A percentile compares a stretch with the other conserved stretches of the same genome.
phyloP scores from a whole-genome alignment of 2,329 filamentous ascomycete genomes.

The Aspergillus ruber region DNA sequence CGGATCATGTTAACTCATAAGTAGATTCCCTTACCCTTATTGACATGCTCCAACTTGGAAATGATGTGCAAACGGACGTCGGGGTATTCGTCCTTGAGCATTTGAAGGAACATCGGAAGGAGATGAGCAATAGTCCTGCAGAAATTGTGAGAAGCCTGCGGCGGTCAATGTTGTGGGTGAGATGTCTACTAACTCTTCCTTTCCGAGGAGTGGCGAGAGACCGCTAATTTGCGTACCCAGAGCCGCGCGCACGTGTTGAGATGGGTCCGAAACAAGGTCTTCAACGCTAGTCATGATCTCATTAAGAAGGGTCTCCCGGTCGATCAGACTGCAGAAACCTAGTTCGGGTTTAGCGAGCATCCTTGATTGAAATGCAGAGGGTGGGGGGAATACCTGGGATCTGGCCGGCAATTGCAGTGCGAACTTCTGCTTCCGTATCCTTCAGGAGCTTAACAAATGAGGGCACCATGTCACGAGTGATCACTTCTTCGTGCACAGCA shows the following conservation, averaged over 20 bases:
- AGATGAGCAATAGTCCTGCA: constrained; percentile 87
- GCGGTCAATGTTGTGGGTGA: background rate
- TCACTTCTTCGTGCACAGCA: constrained; percentile 94
- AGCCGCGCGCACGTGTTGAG: constrained; percentile 92
- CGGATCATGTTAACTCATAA: background rate
- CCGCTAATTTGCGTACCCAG: constrained; percentile 96
- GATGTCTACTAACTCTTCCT: constrained; percentile 70
- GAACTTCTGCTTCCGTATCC: constrained; percentile 94
- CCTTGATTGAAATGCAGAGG: background rate
- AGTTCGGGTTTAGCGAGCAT: constrained; percentile 14
- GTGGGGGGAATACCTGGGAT: constrained; percentile 72
- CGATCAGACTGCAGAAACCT: constrained; percentile 89
- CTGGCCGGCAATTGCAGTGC: constrained; percentile 93
- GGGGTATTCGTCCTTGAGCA: constrained; percentile 99
- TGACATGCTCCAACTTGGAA: constrained; percentile 97
- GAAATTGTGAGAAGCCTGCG: constrained; percentile 13
- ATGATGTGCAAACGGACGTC: constrained; percentile 98
- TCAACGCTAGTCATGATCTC: constrained; percentile 97
- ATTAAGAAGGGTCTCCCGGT: constrained; percentile 79
- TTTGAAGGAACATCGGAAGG: constrained; percentile 96
- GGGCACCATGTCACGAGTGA: constrained; percentile 86
- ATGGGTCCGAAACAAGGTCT: constrained; percentile 90
- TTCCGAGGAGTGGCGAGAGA: constrained; percentile 91
- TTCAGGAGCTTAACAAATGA: constrained; percentile 97
- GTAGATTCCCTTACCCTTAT: constrained; percentile 61